Base-by-base conservation (phyloP, 164 flowering plant genomes). In the Protea cynaroides region DNA sequence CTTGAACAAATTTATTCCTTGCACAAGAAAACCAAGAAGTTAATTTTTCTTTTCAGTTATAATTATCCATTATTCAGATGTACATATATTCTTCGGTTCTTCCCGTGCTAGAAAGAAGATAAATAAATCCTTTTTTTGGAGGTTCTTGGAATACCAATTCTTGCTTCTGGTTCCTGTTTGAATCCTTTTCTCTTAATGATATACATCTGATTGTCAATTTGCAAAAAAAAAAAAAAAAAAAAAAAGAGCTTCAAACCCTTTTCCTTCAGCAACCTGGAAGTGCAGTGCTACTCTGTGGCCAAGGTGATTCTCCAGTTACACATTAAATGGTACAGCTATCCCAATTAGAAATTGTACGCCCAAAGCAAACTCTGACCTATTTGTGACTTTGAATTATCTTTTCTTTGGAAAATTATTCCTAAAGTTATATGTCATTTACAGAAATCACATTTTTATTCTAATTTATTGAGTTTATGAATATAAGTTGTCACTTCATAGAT, bases 71-170 rank as follows among this genome's bases (percentile, higher is more conserved):
- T 25, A n/a, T 29, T 29, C 34, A 13, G 61, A 46, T 56, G 61
- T 65, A 57, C 18, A 65, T 65, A 56, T 12, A 29, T 25, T 56
- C 57, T 15, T 44, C 53, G 12, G 19, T 25, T 56, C 57, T 15
- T 44, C 53, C 61, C 38, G 7, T 15, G 12, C 67, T 55, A 59
- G 67, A 23, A 56, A 40, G 19, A 40, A 24, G 22, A 15, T 11
- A 21, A 36, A 14, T 29, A 62, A 50, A 10, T 18, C 25, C 8
- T 29, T 29, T 5, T 22, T 52, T 62, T 52, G 46, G 14, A 53
- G 58, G 34, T 53, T 63, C 34, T 52, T 46, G 21, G 7, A 44
- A 10, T 52, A 8, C 53, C 19, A 34, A 29, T 61, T 61, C 56
- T 52, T 53, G 6, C 63, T 1, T 38, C 17, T 2, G 47, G 24